Evolutionary conservation across 192 early-diverging fungal species (phyloP).

Genomic region (Backusella parvicylindrica): DNA sequence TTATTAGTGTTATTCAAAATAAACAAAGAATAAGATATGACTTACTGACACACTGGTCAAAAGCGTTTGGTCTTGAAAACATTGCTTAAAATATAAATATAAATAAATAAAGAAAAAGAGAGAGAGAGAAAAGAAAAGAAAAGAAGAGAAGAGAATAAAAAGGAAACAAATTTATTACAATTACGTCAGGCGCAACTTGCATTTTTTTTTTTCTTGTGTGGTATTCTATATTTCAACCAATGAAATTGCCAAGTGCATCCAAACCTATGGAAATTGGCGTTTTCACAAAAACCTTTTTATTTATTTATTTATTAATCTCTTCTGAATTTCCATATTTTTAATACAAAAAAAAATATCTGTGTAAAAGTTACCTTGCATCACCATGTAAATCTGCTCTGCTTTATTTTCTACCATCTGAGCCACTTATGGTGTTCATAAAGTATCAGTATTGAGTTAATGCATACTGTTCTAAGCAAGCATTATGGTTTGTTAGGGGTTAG

Average conservation of each 20-base stretch:
- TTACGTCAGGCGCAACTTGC: not conserved
- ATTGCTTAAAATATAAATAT: constrained; percentile 21
- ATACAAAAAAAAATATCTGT: too few species aligned
- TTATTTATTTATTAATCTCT: too few species aligned
- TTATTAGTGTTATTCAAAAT: not conserved
- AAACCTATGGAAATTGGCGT: too few species aligned
- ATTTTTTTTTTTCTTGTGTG: not conserved
- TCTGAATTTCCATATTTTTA: too few species aligned
- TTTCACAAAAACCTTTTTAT: too few species aligned
- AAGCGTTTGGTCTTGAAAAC: constrained; percentile 50
- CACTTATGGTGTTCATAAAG: not conserved
- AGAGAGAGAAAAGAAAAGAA: not conserved
- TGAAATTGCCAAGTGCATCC: too few species aligned
- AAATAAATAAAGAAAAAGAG: not conserved
- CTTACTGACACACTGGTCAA: constrained; percentile 55
- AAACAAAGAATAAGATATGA: not conserved
- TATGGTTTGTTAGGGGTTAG: not conserved
- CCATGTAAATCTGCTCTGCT: constrained; percentile 3
- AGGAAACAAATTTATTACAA: not conserved
- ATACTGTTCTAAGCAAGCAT: not conserved
- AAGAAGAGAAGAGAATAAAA: not conserved
- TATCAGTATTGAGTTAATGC: not conserved
- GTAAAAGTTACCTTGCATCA: not conserved
- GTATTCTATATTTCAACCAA: not conserved
- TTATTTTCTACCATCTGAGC: not conserved